Evolutionary conservation across 108 stramenopile genomes (phyloP).

Genomic region (Skeletonema potamos): DNA sequence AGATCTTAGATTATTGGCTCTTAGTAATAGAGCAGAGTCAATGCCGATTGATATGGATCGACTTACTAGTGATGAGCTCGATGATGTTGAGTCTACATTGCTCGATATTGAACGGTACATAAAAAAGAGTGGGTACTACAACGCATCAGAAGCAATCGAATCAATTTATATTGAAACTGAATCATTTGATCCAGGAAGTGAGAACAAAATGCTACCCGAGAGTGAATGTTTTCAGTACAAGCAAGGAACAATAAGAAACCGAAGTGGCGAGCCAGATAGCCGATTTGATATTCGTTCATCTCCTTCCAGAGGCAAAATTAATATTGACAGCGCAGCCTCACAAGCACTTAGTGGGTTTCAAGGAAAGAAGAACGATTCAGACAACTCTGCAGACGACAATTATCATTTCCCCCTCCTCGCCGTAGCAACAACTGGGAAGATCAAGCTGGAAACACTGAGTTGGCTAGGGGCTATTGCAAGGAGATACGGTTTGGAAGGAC

Average conservation of each 20-base stretch:
- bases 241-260: conserved; percentile 73
- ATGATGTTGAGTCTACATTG: conserved; percentile 29
- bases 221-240: conserved; percentile 40
- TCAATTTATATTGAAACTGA: conserved; percentile 40
- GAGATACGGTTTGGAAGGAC: conserved; percentile 77
- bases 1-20: conserved; percentile 64
- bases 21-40: conserved; percentile 1
- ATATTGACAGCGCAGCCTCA: conserved; percentile 68
- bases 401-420: conserved; percentile 56
- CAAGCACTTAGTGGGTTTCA: conserved; percentile 80
- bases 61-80: conserved; percentile 18
- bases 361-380: conserved; percentile 1
- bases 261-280: conserved; percentile 85
- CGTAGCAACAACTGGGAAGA: conserved; percentile 57
- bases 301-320: conserved; percentile 68
- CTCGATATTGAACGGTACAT: conserved; percentile 46
- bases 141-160: conserved; percentile 6
- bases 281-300: conserved; percentile 66
- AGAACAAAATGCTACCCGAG: background rate
- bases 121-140: conserved; percentile 5
- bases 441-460: conserved; percentile 76
- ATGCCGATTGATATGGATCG: conserved; percentile 24
- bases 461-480: conserved; percentile 88
- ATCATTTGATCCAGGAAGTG: conserved; percentile 21
- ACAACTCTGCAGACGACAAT: background rate